Evolutionary conservation across 257 asterid species (phyloP).

Genomic region (Gardenia jasminoides): DNA sequence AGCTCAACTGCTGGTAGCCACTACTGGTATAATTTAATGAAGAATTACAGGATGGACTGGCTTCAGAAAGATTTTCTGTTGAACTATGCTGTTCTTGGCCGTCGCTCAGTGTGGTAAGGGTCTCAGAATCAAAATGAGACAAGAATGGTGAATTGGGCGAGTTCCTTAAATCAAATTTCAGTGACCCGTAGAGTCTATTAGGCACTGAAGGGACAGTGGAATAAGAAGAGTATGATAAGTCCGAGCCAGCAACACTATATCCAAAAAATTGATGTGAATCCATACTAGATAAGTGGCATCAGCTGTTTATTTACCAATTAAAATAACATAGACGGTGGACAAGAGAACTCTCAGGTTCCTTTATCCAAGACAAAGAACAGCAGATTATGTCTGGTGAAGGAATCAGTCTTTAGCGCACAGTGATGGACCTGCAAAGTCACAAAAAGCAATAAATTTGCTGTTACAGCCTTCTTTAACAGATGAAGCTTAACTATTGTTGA

Average conservation of each 20-base stretch:
- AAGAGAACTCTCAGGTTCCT: not conserved
- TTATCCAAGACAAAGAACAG: not conserved
- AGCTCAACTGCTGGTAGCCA: conserved; percentile 39
- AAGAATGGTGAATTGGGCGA: conserved; percentile 79
- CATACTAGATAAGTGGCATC: conserved; percentile 31
- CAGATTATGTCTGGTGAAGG: not conserved
- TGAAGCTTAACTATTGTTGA: not conserved
- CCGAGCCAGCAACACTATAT: conserved; percentile 29
- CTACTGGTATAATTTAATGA: conserved; percentile 39
- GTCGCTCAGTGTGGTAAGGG: conserved; percentile 39
- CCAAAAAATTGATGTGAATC: conserved; percentile 33
- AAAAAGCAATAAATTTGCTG: not conserved
- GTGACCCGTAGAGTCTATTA: conserved; percentile 39
- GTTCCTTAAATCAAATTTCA: conserved; percentile 56
- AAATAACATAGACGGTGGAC: not conserved
- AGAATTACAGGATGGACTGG: conserved; percentile 56
- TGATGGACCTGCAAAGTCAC: conserved; percentile 17
- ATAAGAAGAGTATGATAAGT: conserved; percentile 33
- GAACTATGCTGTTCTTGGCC: conserved; percentile 58
- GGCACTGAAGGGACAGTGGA: conserved; percentile 49
- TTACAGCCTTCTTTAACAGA: not conserved
- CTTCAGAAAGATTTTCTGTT: conserved; percentile 48
- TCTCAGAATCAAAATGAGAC: conserved; percentile 46
- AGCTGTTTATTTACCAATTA: conserved; percentile 17
- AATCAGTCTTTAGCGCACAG: not conserved